Conservation (phyloP, 306 rosid species). For the Bauhinia variegata region DNA sequence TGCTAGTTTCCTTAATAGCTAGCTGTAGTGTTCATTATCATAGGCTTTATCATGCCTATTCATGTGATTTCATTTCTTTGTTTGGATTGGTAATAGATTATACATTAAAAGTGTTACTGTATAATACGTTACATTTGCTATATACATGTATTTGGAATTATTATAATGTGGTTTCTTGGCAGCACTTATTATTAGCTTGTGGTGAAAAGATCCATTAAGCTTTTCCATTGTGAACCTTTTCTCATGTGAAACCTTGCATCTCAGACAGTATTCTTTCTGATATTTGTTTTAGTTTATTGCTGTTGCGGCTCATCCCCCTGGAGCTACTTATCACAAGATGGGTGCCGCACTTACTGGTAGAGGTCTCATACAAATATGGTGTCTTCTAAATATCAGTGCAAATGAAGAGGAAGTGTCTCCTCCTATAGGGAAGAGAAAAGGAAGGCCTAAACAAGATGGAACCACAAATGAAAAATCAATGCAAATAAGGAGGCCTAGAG, state of each 20-base stretch:
- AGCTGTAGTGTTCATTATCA: too few relatives aligned
- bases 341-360: conserved; percentile 83
- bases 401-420: conserved; percentile 40
- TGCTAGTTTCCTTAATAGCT: neutral
- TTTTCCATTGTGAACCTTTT: conserved; percentile 24
- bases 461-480: conserved; percentile 37
- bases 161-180: conserved; percentile 1
- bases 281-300: conserved; percentile 69
- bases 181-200: conserved; percentile 31
- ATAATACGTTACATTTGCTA: neutral
- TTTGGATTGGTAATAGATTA: too few relatives aligned
- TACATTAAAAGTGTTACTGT: too few relatives aligned
- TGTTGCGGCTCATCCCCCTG: conserved; percentile 90
- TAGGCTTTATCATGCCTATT: too few relatives aligned
- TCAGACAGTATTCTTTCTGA: conserved; percentile 20
- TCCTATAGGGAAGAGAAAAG: conserved; percentile 35
- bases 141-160: conserved; percentile 20
- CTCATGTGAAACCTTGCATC: neutral
- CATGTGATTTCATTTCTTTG: too few relatives aligned
- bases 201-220: conserved; percentile 14
- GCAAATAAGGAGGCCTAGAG: conserved; percentile 61
- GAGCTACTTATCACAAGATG: conserved; percentile 87
- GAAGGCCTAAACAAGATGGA: conserved; percentile 30
- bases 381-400: conserved; percentile 59
- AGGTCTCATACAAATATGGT: conserved; percentile 95